These are phyloP conservation scores for Penicillium sp. DNA, from an alignment of 2,329 filamentous ascomycete genomes.

Conservation along the genomic window DNA sequence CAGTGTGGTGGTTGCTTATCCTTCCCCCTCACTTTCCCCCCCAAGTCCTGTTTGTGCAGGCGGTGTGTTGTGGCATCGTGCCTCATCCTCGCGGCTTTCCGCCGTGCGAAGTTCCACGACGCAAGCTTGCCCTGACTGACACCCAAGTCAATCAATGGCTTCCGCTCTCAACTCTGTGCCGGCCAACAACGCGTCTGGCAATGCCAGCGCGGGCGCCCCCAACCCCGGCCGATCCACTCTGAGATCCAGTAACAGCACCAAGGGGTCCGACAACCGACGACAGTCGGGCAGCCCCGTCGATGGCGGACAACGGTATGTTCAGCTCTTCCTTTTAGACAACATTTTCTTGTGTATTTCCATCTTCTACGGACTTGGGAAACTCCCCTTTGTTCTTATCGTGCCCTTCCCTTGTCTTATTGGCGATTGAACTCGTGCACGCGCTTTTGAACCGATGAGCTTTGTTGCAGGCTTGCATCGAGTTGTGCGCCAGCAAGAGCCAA, in stretches of 20 bases:
- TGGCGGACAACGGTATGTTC: slow-evolving; percentile 54
- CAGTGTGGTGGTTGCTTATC: slow-evolving; percentile 11
- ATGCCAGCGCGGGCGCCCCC: slow-evolving; percentile 40
- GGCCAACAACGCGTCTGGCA: slow-evolving; percentile 40
- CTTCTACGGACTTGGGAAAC: not conserved
- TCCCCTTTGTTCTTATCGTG: slow-evolving; percentile 7
- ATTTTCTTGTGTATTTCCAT: not conserved
- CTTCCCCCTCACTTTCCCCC: slow-evolving; percentile 14
- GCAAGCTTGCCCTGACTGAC: slow-evolving; percentile 33
- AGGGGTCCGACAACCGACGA: slow-evolving; percentile 56
- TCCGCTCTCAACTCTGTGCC: slow-evolving; percentile 41
- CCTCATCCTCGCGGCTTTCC: slow-evolving; percentile 35
- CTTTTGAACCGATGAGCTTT: slow-evolving; percentile 14
- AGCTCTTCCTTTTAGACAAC: slow-evolving; percentile 4
- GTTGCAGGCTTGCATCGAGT: slow-evolving; percentile 11
- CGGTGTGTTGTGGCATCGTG: slow-evolving; percentile 41
- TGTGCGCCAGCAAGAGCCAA: slow-evolving; percentile 20
- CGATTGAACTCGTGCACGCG: slow-evolving; percentile 16
- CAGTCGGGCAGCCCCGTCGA: slow-evolving; percentile 57
- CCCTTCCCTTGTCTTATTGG: not conserved
- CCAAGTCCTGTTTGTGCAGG: slow-evolving; percentile 34
- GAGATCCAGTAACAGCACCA: slow-evolving; percentile 52
- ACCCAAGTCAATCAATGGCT: slow-evolving; percentile 40
- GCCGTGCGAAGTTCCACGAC: slow-evolving; percentile 39
- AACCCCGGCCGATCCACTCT: slow-evolving; percentile 46